Evolutionary conservation across 257 asterid species (phyloP).

Genomic region (Eustoma russellianum): DNA sequence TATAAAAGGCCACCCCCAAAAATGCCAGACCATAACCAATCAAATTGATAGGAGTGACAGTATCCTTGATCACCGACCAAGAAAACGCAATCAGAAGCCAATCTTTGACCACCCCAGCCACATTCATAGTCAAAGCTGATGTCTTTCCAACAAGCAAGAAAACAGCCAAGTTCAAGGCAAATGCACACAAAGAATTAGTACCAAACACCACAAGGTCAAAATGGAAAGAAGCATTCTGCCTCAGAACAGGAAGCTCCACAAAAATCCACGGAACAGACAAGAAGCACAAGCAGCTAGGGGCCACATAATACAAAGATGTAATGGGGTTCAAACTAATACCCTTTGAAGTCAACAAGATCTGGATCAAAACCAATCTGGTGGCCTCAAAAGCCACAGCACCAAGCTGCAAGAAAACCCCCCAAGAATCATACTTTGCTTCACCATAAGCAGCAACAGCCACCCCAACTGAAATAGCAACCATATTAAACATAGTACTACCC

Average conservation of each 20-base stretch:
- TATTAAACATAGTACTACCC: conserved; percentile 36
- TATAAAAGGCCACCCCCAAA: conserved; percentile 55
- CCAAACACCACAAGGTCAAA: conserved; percentile 52
- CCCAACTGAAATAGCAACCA: conserved; percentile 58
- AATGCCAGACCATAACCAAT: conserved; percentile 72
- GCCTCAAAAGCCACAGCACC: conserved; percentile 62
- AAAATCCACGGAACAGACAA: conserved; percentile 53
- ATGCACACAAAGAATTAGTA: conserved; percentile 60
- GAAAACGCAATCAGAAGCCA: conserved; percentile 75
- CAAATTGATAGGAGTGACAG: conserved; percentile 52
- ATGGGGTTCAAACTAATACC: conserved; percentile 62
- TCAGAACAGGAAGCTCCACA: conserved; percentile 43
- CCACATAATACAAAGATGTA: conserved; percentile 59
- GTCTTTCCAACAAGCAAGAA: conserved; percentile 71
- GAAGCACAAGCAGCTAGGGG: conserved; percentile 51
- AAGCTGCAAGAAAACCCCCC: conserved; percentile 57
- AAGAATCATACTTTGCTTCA: conserved; percentile 57
- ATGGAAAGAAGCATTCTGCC: conserved; percentile 14
- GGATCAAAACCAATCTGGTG: conserved; percentile 56
- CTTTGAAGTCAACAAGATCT: conserved; percentile 49
- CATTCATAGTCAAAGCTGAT: conserved; percentile 78
- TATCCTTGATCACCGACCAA: conserved; percentile 82
- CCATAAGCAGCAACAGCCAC: conserved; percentile 77
- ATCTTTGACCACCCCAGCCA: conserved; percentile 70
- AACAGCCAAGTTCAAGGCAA: conserved; percentile 66